Evolutionary conservation across 2,329 filamentous ascomycete genomes (phyloP), one percentile per base, ranked within the genome.

Genomic region (Cadophora gregata): DNA sequence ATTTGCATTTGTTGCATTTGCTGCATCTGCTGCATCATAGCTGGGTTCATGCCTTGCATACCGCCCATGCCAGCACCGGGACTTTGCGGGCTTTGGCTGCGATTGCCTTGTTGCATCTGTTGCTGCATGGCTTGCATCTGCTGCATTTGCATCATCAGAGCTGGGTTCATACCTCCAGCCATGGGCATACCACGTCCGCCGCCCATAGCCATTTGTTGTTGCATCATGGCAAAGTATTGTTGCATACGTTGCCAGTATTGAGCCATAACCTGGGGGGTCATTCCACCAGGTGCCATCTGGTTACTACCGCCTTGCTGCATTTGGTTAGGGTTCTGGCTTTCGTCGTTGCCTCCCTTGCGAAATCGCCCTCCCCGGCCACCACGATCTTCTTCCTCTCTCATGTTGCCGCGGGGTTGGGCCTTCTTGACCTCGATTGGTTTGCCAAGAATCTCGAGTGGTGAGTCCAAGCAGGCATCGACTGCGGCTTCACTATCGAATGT

Each of bases 221-320:
- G 93, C 93, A 97, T 96, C 86, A 97, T 90, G 65, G 90, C 85
- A 79, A 97, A 96, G 80, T 97, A 97, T 78, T 97, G 93, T 80
- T 99, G 96, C 95, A 99, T 98, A 58, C 94, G 89, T 79, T 97
- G 93, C 88, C 96, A 97, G 81, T 98, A 97, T 78, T 97, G 94
- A 2, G 96, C 96, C 93, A 98, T 97, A 83, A 97, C 90, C 76
- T 97, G 93, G 0, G 95, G 95, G 24, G 92, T 96, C 92, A 98
- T 96, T 69, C 91, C 90, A 61, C 84, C 78, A 78, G 76, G 81
- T 79, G 65, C 77, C 79, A 70, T 78, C 65, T 79, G 76, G 36
- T 74, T 75, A 59, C 72, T 72, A 60, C 70, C 71, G 45, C 69
- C 72, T 65, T 75, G 72, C 27, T 76, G 76, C 29, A 75, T 72